Evolutionary conservation across 140 eudicot species (phyloP), one percentile per base, ranked within the genome.

Genomic region (Anethum foeniculum): DNA sequence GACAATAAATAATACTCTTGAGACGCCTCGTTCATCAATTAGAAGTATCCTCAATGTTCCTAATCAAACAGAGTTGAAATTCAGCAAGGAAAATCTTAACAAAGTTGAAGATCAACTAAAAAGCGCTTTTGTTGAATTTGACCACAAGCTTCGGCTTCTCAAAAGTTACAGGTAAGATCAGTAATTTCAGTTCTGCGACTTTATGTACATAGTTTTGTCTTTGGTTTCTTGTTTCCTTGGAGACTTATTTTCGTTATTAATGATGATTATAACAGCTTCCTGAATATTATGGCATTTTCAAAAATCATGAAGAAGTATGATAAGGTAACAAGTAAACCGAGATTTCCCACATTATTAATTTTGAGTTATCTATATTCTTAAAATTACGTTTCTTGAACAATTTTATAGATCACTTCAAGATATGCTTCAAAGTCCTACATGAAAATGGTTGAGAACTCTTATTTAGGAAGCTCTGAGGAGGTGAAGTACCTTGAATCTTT

Each of bases 261-360:
- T 82, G 11, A 65, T 68, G 46, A 13, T 58, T 80, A 39, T n/a
- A 51, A 47, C 89, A 86, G 91, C 23, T 90, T 86, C 79, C 79
- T 90, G 82, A 90, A 90, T 56, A 84, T 73, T 71, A 23, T 86
- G 87, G 91, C 91, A 46, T 83, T 86, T 82, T 86, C 90, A 54
- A 90, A 88, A 87, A 88, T 90, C 85, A 84, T 90, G 94, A 90
- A 90, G 87, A 90, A 90, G 72, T 88, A 90, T 6, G 91, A 90
- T 79, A 88, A 88, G 91, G 94, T 90, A 60, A 14, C 15, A 56
- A 49, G 38, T 25, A 19, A 13, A 21, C n/a, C 23, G 30, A 72
- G 32, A 72, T 72, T 19, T 72, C 30, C 27, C 0, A 18, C 46
- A 16, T 7, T 67, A 19, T 18, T 32, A 7, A 34, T 71, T 18